Percentiles rank a stretch among this genome's conserved stretches.
Evolutionary conservation across 495 filamentous ascomycete species (phyloP).

Genomic region (Pyrenula massariospora): DNA sequence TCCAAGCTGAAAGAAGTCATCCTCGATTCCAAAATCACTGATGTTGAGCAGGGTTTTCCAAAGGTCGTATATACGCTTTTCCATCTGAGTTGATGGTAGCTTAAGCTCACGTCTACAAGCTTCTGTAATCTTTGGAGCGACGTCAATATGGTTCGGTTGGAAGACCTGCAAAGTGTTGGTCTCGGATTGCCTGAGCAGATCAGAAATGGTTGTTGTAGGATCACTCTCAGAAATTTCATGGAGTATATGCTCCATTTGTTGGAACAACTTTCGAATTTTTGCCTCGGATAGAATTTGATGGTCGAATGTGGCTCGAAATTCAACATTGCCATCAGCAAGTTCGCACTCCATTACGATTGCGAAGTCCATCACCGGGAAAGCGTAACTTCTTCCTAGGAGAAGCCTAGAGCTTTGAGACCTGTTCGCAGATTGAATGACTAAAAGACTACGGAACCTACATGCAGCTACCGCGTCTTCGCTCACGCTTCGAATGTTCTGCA

Average conservation of each 20-base stretch:
- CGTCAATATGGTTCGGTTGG: background rate
- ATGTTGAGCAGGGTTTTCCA: too few species aligned
- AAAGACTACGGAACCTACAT: constrained; percentile 2
- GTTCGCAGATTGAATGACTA: constrained; percentile 3
- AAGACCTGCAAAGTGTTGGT: background rate
- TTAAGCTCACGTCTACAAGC: too few species aligned
- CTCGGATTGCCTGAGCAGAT: background rate
- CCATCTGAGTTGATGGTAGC: too few species aligned
- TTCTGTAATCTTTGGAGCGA: too few species aligned
- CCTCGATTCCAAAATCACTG: too few species aligned
- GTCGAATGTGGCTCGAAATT: constrained; percentile 4
- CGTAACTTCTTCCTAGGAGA: background rate
- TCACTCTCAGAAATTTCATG: background rate
- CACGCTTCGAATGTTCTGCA: constrained; percentile 45
- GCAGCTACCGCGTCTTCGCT: constrained; percentile 23
- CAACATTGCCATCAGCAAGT: background rate
- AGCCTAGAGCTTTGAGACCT: background rate
- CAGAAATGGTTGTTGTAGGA: background rate
- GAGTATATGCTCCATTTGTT: constrained; percentile 1
- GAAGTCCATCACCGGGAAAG: background rate
- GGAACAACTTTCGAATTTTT: constrained; percentile 1
- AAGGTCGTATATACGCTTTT: too few species aligned
- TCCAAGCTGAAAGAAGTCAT: constrained; percentile 48
- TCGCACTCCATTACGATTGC: constrained; percentile 3
- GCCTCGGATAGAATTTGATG: constrained; percentile 1